These are phyloP conservation scores for Umbelopsis isabellina DNA, from an alignment of 192 early-diverging fungal genomes.

Conservation along the genomic window DNA sequence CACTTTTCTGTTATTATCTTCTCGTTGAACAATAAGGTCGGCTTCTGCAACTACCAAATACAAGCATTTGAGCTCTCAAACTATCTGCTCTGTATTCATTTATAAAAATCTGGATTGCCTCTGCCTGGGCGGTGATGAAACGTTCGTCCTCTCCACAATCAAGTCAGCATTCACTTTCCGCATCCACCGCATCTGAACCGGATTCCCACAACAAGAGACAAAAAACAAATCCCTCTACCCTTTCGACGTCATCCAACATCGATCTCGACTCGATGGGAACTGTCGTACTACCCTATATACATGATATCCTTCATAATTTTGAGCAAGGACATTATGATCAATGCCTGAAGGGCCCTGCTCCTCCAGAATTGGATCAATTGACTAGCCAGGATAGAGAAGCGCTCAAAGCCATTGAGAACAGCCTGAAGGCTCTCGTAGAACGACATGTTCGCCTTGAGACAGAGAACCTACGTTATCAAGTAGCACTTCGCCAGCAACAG, in stretches of 20 bases:
- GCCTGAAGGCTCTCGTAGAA: slow-evolving; percentile 31
- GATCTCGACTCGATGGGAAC: not conserved
- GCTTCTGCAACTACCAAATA: too few relatives aligned
- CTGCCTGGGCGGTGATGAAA: slow-evolving; percentile 35
- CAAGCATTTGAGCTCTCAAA: not conserved
- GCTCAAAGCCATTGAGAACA: slow-evolving; percentile 19
- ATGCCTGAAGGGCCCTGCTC: slow-evolving; percentile 9
- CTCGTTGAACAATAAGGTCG: too few relatives aligned
- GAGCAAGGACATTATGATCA: slow-evolving; percentile 31
- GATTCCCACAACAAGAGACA: slow-evolving; percentile 5
- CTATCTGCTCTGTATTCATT: slow-evolving; percentile 20
- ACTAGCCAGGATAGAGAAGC: not conserved
- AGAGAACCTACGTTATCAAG: slow-evolving; percentile 37
- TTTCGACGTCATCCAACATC: slow-evolving; percentile 3
- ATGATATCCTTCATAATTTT: slow-evolving; percentile 25
- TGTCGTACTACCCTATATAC: slow-evolving; percentile 18
- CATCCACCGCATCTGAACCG: slow-evolving; percentile 12
- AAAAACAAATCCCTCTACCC: not conserved
- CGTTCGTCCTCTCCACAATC: slow-evolving; percentile 27
- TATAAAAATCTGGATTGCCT: slow-evolving; percentile 17
- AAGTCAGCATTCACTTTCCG: slow-evolving; percentile 1
- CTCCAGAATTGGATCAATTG: slow-evolving; percentile 1
- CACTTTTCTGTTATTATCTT: too few relatives aligned
- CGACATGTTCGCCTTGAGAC: slow-evolving; percentile 37
- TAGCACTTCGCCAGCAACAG: slow-evolving; percentile 34